Evolutionary conservation across 2,329 filamentous ascomycete genomes (phyloP), one percentile per base, ranked within the genome.

Genomic region (Didymella lethalis): DNA sequence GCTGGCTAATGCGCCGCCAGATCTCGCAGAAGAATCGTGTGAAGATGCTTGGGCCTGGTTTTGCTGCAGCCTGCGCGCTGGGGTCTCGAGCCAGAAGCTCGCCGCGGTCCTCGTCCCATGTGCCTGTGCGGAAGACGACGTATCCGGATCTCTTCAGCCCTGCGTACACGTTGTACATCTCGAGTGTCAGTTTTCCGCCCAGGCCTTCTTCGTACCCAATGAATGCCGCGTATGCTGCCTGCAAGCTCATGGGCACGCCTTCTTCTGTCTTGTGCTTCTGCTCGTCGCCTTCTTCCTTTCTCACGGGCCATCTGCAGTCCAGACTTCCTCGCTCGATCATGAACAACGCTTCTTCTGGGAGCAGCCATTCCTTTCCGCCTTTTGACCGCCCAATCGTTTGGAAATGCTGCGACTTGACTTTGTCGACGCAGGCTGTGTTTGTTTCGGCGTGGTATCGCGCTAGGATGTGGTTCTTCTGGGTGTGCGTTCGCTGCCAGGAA

Each of bases 301-400:
- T 73, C 6, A 75, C 72, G 36, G 92, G 92, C 91, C 92, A 97
- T 82, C 93, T 89, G 40, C 97, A 84, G 76, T 98, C 92, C 69
- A 98, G 71, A 46, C 86, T 93, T 0, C 94, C 95, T 69, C 95
- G 83, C 80, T 99, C 95, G 8, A 98, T 83, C 63, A 97, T 77
- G 71, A 93, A 97, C 52, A 99, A 82, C 6, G 93, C 91, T 77
- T 99, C 95, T 74, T 99, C 95, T 0, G 94, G 94, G 38, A 97
- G 77, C 49, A 99, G 74, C 93, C 93, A 97, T 40, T 93, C 80
- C 62, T 85, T 87, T 29, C 71, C 70, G 0, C 62, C 70, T 34
- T 67, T 72, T 2, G 70, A 59, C 54, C 88, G 86, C 0, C 95
- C 95, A 75, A 94, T 88, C n/a, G 87, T 89, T 70, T 87, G 86